Percentiles rank a stretch among this genome's conserved stretches.
Evolutionary conservation across 495 filamentous ascomycete genomes (phyloP).

Genomic region (Neurospora sp.): DNA sequence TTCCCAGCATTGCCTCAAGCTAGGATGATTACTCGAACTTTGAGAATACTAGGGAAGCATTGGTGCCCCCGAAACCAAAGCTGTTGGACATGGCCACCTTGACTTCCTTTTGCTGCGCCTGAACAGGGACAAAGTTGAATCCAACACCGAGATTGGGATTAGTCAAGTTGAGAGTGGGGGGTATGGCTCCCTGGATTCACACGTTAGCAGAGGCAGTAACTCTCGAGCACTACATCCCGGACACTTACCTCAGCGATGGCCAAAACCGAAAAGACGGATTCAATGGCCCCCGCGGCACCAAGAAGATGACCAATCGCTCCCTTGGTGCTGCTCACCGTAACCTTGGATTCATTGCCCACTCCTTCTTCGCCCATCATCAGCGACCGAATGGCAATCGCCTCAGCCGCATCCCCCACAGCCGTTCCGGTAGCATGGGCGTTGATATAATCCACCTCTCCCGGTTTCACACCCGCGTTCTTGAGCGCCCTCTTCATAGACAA

Average conservation of each 20-base stretch:
- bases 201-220: slow-evolving; percentile 10
- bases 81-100: slow-evolving; percentile 82
- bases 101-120: slow-evolving; percentile 58
- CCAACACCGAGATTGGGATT: slow-evolving; percentile 58
- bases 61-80: slow-evolving; percentile 97
- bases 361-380: slow-evolving; percentile 70
- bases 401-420: slow-evolving; percentile 71
- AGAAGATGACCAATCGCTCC: slow-evolving; percentile 88
- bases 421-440: slow-evolving; percentile 95
- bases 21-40: slow-evolving; percentile 24
- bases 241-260: slow-evolving; percentile 62
- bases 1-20: background rate
- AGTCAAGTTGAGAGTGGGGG: slow-evolving; percentile 79
- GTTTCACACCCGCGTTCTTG: slow-evolving; percentile 57
- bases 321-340: slow-evolving; percentile 89
- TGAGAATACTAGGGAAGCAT: slow-evolving; percentile 79
- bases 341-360: slow-evolving; percentile 44
- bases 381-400: slow-evolving; percentile 71
- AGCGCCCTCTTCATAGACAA: slow-evolving; percentile 80
- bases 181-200: slow-evolving; percentile 54
- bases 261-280: slow-evolving; percentile 74
- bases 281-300: slow-evolving; percentile 81
- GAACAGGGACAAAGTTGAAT: slow-evolving; percentile 77
- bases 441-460: slow-evolving; percentile 72
- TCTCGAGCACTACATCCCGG: background rate